A percentile compares a stretch with the other conserved stretches of the same genome.
Evolutionary conservation across 129 eudicot species (phyloP).

Genomic region (Escallonia rubra): DNA sequence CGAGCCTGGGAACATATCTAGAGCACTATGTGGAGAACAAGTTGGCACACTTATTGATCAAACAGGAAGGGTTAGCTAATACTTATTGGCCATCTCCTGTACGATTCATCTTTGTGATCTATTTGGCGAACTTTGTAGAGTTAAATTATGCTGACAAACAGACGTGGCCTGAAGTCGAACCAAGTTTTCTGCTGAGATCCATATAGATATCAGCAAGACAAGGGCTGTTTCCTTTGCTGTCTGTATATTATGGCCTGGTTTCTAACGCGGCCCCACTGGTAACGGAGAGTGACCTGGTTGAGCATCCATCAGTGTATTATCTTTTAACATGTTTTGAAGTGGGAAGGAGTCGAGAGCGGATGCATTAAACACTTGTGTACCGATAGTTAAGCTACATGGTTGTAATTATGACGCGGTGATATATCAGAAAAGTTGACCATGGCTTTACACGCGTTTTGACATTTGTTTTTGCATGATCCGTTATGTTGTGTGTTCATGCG

Average conservation of each 20-base stretch:
- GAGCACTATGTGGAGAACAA: constrained; percentile 85
- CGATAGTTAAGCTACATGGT: too few species aligned
- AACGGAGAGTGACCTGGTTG: too few species aligned
- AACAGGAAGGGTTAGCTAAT: constrained; percentile 52
- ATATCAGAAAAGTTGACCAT: too few species aligned
- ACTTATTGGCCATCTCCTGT: not conserved
- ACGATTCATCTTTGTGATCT: not conserved
- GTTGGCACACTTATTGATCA: constrained; percentile 89
- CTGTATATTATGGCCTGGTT: not conserved
- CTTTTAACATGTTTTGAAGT: too few species aligned
- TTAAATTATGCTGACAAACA: not conserved
- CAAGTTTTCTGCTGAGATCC: not conserved
- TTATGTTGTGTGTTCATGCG: too few species aligned
- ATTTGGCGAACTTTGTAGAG: not conserved
- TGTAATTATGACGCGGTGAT: too few species aligned
- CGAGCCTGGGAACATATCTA: constrained; percentile 90
- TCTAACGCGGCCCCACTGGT: too few species aligned
- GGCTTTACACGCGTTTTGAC: too few species aligned
- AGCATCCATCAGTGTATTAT: too few species aligned
- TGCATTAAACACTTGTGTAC: too few species aligned
- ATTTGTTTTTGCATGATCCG: too few species aligned
- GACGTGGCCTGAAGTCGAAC: not conserved
- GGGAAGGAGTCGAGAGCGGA: too few species aligned
- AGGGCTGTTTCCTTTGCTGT: not conserved
- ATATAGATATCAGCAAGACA: not conserved